A percentile compares a stretch with the other conserved stretches of the same genome.
Conservation (phyloP, 176 grass and related monocot genomes). For the Musa itinerans region DNA sequence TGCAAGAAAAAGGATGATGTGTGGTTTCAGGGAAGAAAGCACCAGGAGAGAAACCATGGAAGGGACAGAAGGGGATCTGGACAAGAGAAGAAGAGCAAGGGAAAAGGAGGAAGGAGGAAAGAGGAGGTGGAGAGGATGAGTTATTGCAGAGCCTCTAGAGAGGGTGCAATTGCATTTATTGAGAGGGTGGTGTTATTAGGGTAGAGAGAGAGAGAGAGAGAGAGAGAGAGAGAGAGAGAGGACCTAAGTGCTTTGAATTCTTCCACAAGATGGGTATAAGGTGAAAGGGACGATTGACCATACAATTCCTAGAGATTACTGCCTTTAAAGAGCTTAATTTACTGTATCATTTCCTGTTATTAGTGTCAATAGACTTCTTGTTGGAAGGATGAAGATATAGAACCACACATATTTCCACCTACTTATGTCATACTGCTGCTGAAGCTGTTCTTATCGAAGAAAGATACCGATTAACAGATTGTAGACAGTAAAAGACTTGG, state of each 20-base stretch:
- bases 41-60: conserved; percentile 6
- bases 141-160: conserved; percentile 91
- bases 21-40: conserved; percentile 10
- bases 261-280: conserved; percentile 4
- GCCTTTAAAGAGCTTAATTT: background rate
- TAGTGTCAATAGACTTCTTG: background rate
- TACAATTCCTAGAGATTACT: background rate
- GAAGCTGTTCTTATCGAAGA: too few species aligned
- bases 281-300: conserved; percentile 3
- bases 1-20: conserved; percentile 24
- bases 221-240: too few species aligned
- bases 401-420: background rate
- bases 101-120: conserved; percentile 40
- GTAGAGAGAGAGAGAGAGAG: background rate
- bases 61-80: conserved; percentile 1
- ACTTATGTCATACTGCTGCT: too few species aligned
- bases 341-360: too few species aligned
- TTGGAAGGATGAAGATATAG: background rate
- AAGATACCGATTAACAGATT: too few species aligned
- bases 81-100: conserved; percentile 22
- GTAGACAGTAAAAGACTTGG: too few species aligned
- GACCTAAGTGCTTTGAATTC: background rate
- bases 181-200: conserved; percentile 67
- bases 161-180: conserved; percentile 99
- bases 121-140: conserved; percentile 39